These are phyloP conservation scores for Elsinoe perseae DNA, from an alignment of 2,329 filamentous ascomycete species.

Conservation along the genomic window DNA sequence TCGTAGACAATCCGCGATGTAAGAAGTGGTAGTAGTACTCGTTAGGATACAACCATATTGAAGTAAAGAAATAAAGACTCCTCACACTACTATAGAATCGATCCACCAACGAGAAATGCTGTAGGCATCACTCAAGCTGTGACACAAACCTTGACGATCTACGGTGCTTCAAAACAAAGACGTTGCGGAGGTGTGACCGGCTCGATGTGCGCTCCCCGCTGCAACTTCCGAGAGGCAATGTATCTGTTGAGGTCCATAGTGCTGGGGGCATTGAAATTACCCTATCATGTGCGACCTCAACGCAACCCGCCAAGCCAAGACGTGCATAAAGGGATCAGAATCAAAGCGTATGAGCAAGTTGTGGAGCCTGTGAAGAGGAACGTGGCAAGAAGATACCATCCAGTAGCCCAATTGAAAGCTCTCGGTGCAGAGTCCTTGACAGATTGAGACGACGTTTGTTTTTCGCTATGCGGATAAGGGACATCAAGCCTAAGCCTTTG, in stretches of 20 bases:
- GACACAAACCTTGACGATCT: constrained; percentile 4
- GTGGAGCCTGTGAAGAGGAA: not conserved
- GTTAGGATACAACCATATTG: no score
- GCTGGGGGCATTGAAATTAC: not conserved
- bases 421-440: not conserved
- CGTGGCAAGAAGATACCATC: not conserved
- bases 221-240: not conserved
- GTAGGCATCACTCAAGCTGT: constrained; percentile 6
- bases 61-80: no score
- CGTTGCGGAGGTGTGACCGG: not conserved
- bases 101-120: not conserved
- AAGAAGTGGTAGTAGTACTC: not conserved
- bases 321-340: not conserved
- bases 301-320: not conserved
- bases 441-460: not conserved
- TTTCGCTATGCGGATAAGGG: not conserved
- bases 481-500: not conserved
- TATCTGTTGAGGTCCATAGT: not conserved
- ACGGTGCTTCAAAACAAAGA: not conserved
- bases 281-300: not conserved
- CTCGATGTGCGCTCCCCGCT: not conserved
- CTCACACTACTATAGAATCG: not conserved
- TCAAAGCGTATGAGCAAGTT: not conserved
- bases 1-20: not conserved
- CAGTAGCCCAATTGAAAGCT: not conserved